These are phyloP conservation scores for Emmonsiellopsis sp. DNA, from an alignment of 2,329 filamentous ascomycete species.

Conservation along the genomic window DNA sequence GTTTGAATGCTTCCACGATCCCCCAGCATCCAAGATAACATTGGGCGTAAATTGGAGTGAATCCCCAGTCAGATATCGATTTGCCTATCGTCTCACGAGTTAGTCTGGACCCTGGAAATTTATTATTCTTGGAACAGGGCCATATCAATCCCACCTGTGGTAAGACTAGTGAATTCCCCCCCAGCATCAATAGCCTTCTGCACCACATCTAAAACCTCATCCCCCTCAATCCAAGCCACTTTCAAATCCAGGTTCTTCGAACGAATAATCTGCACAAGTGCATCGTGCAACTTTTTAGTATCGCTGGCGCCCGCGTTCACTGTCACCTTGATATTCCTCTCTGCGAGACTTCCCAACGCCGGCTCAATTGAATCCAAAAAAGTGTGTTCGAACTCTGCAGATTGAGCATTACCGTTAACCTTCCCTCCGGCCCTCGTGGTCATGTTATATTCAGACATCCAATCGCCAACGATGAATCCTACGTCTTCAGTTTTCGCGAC, in stretches of 20 bases:
- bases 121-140: no score
- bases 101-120: no score
- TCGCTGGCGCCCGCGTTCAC: conserved; percentile 36
- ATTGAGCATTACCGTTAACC: neutral
- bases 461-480: conserved; percentile 20
- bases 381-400: conserved; percentile 21
- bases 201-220: conserved; percentile 29
- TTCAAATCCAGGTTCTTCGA: conserved; percentile 21
- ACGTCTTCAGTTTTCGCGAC: conserved; percentile 14
- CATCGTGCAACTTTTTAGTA: conserved; percentile 18
- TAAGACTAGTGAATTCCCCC: conserved; percentile 19
- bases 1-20: conserved; percentile 25
- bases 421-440: conserved; percentile 17
- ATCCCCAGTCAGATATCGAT: conserved; percentile 13
- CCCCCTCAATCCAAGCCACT: conserved; percentile 32
- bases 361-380: conserved; percentile 30
- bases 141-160: neutral
- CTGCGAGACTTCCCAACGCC: conserved; percentile 29
- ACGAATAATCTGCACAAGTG: conserved; percentile 21
- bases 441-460: conserved; percentile 20
- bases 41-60: conserved; percentile 14
- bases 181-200: conserved; percentile 17
- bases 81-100: no score
- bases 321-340: conserved; percentile 27
- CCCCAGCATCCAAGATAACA: conserved; percentile 21